Conservation (phyloP, 768 basidiomycete species). For the Lepiota subincarnata region DNA sequence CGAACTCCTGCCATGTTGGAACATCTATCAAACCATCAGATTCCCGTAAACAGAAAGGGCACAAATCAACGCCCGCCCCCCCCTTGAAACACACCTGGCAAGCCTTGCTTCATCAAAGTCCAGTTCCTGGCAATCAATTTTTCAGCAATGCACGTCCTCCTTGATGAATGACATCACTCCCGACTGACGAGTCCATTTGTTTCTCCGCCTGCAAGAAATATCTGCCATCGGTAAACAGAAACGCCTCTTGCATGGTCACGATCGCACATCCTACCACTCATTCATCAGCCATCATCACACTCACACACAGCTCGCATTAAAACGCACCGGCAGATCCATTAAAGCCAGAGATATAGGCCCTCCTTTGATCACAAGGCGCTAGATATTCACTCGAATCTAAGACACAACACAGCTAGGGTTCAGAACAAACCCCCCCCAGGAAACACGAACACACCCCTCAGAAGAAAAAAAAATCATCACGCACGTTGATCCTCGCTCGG, state of each 20-base stretch:
- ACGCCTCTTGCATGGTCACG: constrained; percentile 66
- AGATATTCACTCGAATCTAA: constrained; percentile 87
- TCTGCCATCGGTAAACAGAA: constrained; percentile 91
- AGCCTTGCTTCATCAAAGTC: constrained; percentile 90
- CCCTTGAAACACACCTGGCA: constrained; percentile 50
- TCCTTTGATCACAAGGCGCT: constrained; percentile 76
- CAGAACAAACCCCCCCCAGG: neutral
- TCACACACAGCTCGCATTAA: neutral
- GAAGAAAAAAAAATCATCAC: constrained; percentile 26
- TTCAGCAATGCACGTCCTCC: neutral
- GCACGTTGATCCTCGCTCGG: constrained; percentile 92
- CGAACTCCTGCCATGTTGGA: constrained; percentile 86
- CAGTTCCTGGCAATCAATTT: constrained; percentile 65
- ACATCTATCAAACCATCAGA: constrained; percentile 48
- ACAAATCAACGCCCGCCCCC: neutral
- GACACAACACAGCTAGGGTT: too few relatives aligned
- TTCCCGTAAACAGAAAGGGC: neutral
- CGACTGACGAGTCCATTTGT: constrained; percentile 74
- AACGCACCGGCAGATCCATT: constrained; percentile 83
- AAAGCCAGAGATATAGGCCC: constrained; percentile 91
- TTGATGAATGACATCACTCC: neutral
- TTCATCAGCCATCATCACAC: neutral
- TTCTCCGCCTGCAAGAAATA: constrained; percentile 92
- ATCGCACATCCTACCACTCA: constrained; percentile 66
- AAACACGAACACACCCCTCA: neutral